A percentile compares a stretch with the other conserved stretches of the same genome.
phyloP scores from a whole-genome alignment of 2,329 filamentous ascomycete genomes.

The Ceratocystis cubensis region DNA sequence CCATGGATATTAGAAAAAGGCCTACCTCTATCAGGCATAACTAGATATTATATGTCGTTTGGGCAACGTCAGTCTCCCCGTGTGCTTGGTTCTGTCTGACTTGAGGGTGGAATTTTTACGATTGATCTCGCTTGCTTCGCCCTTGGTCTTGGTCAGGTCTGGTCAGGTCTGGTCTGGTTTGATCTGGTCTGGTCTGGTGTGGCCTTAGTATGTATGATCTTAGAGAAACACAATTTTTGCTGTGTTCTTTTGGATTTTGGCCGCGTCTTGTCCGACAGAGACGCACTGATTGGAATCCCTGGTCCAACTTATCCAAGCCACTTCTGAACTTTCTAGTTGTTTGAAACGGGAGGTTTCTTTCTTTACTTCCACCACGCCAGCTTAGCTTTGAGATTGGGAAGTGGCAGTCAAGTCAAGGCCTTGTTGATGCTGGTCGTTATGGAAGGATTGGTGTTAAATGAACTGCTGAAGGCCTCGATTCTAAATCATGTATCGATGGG shows the following conservation, averaged over 20 bases:
- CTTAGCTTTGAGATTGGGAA: background rate
- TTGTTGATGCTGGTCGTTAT: background rate
- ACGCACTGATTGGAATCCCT: slow-evolving; percentile 14
- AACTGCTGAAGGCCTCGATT: background rate
- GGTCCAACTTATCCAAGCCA: slow-evolving; percentile 7
- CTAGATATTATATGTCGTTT: slow-evolving; percentile 1
- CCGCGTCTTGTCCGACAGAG: slow-evolving; percentile 17
- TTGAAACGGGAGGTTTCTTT: slow-evolving; percentile 6
- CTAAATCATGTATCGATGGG: background rate
- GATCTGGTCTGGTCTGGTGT: background rate
- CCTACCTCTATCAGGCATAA: slow-evolving; percentile 16
- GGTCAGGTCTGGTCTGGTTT: too few species aligned
- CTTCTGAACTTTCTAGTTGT: slow-evolving; percentile 1
- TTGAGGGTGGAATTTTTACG: background rate
- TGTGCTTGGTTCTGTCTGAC: background rate
- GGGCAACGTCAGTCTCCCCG: slow-evolving; percentile 3
- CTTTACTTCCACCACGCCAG: background rate
- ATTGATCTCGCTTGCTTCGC: slow-evolving; percentile 3
- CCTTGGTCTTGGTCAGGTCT: background rate
- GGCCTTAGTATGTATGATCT: slow-evolving; percentile 13
- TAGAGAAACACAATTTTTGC: slow-evolving; percentile 6
- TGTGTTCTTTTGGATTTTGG: slow-evolving; percentile 12
- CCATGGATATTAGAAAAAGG: background rate
- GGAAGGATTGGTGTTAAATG: background rate
- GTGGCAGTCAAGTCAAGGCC: background rate